Base-by-base conservation (phyloP, 495 filamentous ascomycete species). In the Oidiodendron maius region DNA sequence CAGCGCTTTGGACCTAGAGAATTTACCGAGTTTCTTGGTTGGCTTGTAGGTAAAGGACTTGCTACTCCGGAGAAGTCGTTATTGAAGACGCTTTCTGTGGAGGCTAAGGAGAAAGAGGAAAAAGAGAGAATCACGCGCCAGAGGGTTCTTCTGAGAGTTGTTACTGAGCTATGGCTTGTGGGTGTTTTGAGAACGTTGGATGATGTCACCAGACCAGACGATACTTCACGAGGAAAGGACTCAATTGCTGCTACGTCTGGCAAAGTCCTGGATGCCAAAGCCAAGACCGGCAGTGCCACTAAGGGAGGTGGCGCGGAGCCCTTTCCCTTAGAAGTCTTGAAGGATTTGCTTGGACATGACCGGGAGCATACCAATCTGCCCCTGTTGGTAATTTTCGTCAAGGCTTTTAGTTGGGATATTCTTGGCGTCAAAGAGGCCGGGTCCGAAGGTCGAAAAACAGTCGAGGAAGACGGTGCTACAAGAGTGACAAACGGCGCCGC, bases 161-260 rank as follows among this genome's bases (percentile, higher is more conserved):
- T 91, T 28, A 96, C 93, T 10, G 94, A 99, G 63, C 75, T 99
- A 24, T 99, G 94, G 94, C 82, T 99, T 15, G 88, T 95, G 24
- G 88, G 86, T 11, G 84, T 88, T 24, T 67, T 99, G 42, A 78
- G 81, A 55, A 96, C 87, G 34, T 69, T 97, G 53, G 91, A 97
- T 59, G 94, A 99, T 66, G 83, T 89, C 44, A 78, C 80, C 41
- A 77, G 86, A 35, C 88, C 90, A 16, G 91, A 98, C 51, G 91
- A 96, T 62, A 73, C 81, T 20, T 77, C 82, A 40, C 74, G 80
- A 34, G 79, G 75, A 8, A 84, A 84, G 55, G 82, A 86, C 51
- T 74, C 68, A 23, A 62, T 63, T 20, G 70, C 65, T 23, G 49
- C 53, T 15, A 59, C 67, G 23, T 67, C 79, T 40, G 66, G 63